Evolutionary conservation across 2,329 filamentous ascomycete genomes (phyloP).

Genomic region (Leptographium procerum): DNA sequence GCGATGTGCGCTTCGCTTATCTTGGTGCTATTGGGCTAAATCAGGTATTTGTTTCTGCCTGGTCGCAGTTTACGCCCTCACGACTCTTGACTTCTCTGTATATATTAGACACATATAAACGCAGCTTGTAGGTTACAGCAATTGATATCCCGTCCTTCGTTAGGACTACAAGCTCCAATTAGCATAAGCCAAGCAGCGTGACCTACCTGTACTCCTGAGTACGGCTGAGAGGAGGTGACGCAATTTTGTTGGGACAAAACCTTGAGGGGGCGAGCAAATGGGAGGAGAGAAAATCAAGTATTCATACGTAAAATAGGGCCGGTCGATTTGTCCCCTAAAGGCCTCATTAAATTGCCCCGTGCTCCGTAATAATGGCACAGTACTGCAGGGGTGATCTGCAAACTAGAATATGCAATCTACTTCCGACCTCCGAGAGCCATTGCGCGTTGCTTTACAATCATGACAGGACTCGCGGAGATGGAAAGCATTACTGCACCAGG

Average conservation of each 20-base stretch:
- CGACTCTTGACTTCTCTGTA: neutral
- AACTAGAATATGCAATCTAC: neutral
- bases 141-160: neutral
- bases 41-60: neutral
- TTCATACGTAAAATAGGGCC: too few species aligned
- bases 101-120: neutral
- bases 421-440: neutral
- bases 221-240: too few species aligned
- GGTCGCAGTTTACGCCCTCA: neutral
- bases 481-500: neutral
- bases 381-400: too few species aligned
- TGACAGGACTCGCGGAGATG: neutral
- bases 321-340: too few species aligned
- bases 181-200: too few species aligned
- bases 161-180: too few species aligned
- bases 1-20: neutral
- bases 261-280: too few species aligned
- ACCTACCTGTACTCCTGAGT: too few species aligned
- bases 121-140: neutral
- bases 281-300: too few species aligned
- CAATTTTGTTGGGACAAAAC: too few species aligned
- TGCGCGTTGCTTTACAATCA: neutral
- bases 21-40: neutral
- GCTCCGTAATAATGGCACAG: too few species aligned
- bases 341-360: too few species aligned